Evolutionary conservation across 2,329 filamentous ascomycete species (phyloP), one percentile per base, ranked within the genome.

Genomic region (Exophiala dermatitidis): DNA sequence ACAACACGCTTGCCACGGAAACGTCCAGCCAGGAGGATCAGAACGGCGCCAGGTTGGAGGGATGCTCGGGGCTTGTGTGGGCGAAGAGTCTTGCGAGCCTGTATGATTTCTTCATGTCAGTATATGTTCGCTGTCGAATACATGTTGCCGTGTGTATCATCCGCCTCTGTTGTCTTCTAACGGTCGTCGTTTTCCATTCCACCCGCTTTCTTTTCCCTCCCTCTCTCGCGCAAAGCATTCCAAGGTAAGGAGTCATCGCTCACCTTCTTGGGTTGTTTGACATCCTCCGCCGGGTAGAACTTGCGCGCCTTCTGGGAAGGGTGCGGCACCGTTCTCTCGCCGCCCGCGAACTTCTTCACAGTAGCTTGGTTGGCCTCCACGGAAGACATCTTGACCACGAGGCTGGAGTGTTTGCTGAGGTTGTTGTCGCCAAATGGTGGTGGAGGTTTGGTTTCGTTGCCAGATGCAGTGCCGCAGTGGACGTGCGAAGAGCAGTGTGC

Each of bases 1-100:
- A 98, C 82, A 71, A 98, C 93, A 74, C 93, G 93, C 90, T 98
- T 98, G 83, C 93, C 93, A 71, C 93, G 91, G 89, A 97, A 98
- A 72, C 93, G 93, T 71, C 93, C 93, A 75, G 93, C 93, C 74
- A 98, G 90, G 74, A 98, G 89, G 78, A 98, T 98, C 73, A 98
- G 88, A 74, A 98, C 83, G 74, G 90, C 88, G 72, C 93, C 93
- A 72, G 93, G 91, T 77, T 89, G 82, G 72, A 98, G 90, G 66
- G 88, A 86, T 72, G 86, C 77, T 73, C 93, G 89, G 69, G 89
- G 83, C 77, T 89, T 84, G 77, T 90, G 86, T 69, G 90, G 80
- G 72, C 88, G 90, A 76, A 91, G 74, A 69, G 89, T 78, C 84
- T 98, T 98, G 84, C 93, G 93, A 76, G 88, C 83, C 93, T 98